A percentile compares a stretch with the other conserved stretches of the same genome.
Evolutionary conservation across 345 rosid species (phyloP).

Genomic region (Iberis pinnata): DNA sequence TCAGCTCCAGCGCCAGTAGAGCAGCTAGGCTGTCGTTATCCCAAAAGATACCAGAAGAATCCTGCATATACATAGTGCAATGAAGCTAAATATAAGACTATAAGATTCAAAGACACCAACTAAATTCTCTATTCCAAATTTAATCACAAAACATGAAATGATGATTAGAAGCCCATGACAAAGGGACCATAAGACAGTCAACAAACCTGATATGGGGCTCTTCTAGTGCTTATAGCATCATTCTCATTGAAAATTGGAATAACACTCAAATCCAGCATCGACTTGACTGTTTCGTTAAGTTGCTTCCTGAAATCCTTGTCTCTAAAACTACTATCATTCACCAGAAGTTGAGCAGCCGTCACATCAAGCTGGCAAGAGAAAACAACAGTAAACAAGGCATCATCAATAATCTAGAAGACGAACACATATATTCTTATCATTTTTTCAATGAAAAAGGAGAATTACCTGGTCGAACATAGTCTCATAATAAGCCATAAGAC

Average conservation of each 20-base stretch:
- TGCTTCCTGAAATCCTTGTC: conserved; percentile 76
- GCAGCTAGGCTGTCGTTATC: conserved; percentile 99
- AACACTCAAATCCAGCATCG: conserved; percentile 62
- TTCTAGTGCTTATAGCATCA: conserved; percentile 95
- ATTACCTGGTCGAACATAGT: conserved; percentile 70
- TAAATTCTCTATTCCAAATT: background rate
- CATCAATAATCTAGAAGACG: background rate
- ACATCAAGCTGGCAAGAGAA: conserved; percentile 69
- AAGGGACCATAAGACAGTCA: conserved; percentile 11
- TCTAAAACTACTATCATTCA: conserved; percentile 82
- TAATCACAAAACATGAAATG: background rate
- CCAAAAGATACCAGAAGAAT: conserved; percentile 98
- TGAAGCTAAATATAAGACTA: conserved; percentile 9
- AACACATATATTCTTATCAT: no score
- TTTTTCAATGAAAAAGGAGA: background rate
- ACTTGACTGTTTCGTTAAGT: conserved; percentile 66
- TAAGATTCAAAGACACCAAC: background rate
- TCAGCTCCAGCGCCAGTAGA: conserved; percentile 77
- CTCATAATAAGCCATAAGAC: conserved; percentile 96
- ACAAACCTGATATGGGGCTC: conserved; percentile 93
- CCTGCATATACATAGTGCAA: conserved; percentile 43
- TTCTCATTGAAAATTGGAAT: conserved; percentile 94
- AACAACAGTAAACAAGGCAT: conserved; percentile 3
- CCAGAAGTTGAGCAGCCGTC: conserved; percentile 91
- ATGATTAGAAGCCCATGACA: background rate